Evolutionary conservation across 306 rosid genomes (phyloP), one percentile per base, ranked within the genome.

Genomic region (Quercus parvula): DNA sequence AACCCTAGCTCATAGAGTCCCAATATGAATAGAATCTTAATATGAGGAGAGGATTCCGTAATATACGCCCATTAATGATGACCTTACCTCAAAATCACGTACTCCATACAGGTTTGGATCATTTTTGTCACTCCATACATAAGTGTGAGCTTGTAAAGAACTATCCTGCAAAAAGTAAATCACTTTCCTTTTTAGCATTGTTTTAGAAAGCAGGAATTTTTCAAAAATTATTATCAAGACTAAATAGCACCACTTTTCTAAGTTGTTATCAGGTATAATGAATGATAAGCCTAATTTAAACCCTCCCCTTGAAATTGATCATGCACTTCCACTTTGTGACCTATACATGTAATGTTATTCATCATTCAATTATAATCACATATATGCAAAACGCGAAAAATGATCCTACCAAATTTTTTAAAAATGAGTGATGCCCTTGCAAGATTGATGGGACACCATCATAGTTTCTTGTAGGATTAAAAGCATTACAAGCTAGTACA

Each of bases 1-100:
- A 24, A 24, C 24, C 24, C 24, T 24, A 24, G 24, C 24, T 24
- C 24, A 24, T 24, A 24, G 24, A 24, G 24, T 24, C 24, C 24
- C 24, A 24, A 24, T 24, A 24, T 24, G 24, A 24, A 24, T 24
- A 24, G 24, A 24, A 24, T 24, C 24, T 24, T 24, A 24, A 24
- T 24, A 24, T 24, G 1, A 24, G 24, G 24, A 24, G 24, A 24
- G 24, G 24, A 24, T 24, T 24, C 24, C 24, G 24, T 24, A 24
- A 24, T 24, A 24, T 24, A 24, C 24, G 24, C 24, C 24, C 24
- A 24, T 24, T 24, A 30, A 30, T 30, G 5, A 30, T 30, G 33
- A 4, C 5, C 33, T 59, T 70, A 92, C 99, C 97, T 95, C 96
- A 81, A 95, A 91, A 84, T 91, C 87, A 98, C 99, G 92, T 5